Evolutionary conservation across 2,329 filamentous ascomycete genomes (phyloP).

Genomic region (Aspergillus tamarii): DNA sequence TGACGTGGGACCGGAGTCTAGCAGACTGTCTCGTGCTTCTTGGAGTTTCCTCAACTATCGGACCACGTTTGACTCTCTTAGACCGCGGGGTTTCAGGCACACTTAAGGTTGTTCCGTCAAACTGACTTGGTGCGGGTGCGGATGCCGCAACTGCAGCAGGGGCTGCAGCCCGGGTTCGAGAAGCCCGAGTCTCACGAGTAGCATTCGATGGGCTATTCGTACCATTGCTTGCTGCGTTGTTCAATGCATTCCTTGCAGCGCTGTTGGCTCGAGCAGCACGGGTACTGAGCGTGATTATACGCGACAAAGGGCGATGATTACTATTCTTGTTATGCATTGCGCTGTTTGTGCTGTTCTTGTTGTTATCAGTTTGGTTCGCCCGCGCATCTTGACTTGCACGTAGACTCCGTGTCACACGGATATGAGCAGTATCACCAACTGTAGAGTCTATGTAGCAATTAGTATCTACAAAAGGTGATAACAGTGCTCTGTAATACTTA

Average conservation of each 20-base stretch:
- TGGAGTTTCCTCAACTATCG: conserved; percentile 35
- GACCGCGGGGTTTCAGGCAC: conserved; percentile 34
- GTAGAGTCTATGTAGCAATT: conserved; percentile 21
- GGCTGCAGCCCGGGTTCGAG: conserved; percentile 22
- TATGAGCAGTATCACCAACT: conserved; percentile 18
- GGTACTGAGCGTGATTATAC: conserved; percentile 29
- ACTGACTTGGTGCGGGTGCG: conserved; percentile 5
- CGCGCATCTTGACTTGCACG: conserved; percentile 29
- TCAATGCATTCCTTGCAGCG: conserved; percentile 13
- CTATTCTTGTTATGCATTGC: conserved; percentile 10
- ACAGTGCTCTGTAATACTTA: conserved; percentile 20
- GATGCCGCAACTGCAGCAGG: conserved; percentile 1
- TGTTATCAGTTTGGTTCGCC: conserved; percentile 22
- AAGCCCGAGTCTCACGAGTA: conserved; percentile 28
- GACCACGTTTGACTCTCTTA: conserved; percentile 36
- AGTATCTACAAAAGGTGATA: conserved; percentile 8
- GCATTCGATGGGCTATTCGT: conserved; percentile 13
- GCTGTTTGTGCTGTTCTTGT: conserved; percentile 16
- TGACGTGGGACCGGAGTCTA: conserved; percentile 31
- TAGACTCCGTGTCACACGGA: conserved; percentile 28
- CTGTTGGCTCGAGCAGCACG: conserved; percentile 18
- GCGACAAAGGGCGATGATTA: conserved; percentile 23
- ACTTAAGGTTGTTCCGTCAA: conserved; percentile 21
- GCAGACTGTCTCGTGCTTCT: conserved; percentile 40
- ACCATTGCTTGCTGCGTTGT: conserved; percentile 12